phyloP scores from a whole-genome alignment of 1,284 basidiomycete genomes.

The Schizophyllum commune region DNA sequence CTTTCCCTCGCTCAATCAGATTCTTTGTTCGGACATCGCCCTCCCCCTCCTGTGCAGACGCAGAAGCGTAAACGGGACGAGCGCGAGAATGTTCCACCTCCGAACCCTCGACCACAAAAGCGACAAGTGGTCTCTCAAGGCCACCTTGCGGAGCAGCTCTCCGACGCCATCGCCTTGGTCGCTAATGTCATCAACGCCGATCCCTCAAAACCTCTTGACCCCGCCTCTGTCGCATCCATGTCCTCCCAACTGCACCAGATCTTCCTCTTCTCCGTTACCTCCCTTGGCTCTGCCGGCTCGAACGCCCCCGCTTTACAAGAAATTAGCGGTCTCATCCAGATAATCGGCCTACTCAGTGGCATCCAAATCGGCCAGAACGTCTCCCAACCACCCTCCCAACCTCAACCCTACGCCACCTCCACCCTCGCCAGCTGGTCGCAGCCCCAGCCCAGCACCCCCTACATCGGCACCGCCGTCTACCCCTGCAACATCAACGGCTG shows the following conservation, averaged over 20 bases:
- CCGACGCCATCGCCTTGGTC: conserved; percentile 49
- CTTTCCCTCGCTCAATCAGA: conserved; percentile 58
- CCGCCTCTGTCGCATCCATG: conserved; percentile 52
- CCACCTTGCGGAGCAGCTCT: conserved; percentile 42
- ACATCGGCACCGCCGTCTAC: conserved; percentile 67
- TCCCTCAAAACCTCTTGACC: conserved; percentile 38
- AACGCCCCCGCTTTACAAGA: conserved; percentile 59
- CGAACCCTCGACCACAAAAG: conserved; percentile 30
- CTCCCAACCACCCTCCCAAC: conserved; percentile 23
- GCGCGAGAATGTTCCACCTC: conserved; percentile 9
- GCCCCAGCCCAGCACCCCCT: conserved; percentile 12
- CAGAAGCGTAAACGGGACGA: conserved; percentile 59
- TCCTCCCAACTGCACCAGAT: conserved; percentile 64
- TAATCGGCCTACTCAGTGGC: conserved; percentile 66
- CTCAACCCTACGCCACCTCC: conserved; percentile 18
- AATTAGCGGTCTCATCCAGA: conserved; percentile 66
- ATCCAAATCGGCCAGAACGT: conserved; percentile 52
- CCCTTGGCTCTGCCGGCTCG: conserved; percentile 23
- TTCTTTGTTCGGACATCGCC: conserved; percentile 51
- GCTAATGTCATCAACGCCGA: conserved; percentile 34
- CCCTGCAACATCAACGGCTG: conserved; percentile 59
- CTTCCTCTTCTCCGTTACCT: conserved; percentile 56
- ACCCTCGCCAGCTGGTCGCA: conserved; percentile 20
- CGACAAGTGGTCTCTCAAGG: conserved; percentile 32
- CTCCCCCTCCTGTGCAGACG: conserved; percentile 50